phyloP scores from a whole-genome alignment of 1,139 yeast species.

The Entelexis sorbosivorans region DNA sequence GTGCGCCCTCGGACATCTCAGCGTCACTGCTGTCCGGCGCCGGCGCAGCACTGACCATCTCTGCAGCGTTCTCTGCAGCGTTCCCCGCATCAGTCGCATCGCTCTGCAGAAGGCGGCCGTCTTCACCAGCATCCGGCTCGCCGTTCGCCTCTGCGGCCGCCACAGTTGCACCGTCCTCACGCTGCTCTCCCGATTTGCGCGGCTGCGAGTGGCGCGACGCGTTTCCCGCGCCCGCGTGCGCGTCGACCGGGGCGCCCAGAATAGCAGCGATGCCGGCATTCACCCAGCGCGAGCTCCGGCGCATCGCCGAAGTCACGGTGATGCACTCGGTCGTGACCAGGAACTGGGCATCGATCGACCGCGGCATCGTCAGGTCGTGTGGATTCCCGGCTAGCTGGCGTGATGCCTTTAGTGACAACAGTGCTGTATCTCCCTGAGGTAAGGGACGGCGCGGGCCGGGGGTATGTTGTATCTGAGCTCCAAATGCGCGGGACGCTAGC shows the following conservation, averaged over 20 bases:
- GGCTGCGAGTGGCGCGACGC: neutral
- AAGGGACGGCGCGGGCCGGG: neutral
- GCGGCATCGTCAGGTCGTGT: constrained; percentile 1
- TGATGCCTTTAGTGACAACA: constrained; percentile 1
- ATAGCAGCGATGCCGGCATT: constrained; percentile 85
- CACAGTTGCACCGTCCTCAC: neutral
- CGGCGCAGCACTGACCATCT: neutral
- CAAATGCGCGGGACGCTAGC: neutral
- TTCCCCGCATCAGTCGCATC: neutral
- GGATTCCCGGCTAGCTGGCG: neutral
- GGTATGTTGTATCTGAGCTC: neutral
- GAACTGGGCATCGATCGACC: constrained; percentile 44
- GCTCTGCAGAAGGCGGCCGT: neutral
- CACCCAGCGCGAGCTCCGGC: constrained; percentile 71
- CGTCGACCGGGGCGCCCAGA: constrained; percentile 40
- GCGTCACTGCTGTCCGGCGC: neutral
- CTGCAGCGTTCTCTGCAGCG: neutral
- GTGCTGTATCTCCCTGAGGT: neutral
- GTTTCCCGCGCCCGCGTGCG: neutral
- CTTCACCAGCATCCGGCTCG: neutral
- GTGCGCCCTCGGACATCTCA: constrained; percentile 43
- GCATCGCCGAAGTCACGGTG: constrained; percentile 77
- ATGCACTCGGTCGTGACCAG: constrained; percentile 83
- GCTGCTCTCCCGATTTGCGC: neutral
- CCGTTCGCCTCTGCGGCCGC: neutral